phyloP scores from a whole-genome alignment of 208 protist genomes.

The Leishmania braziliensis region DNA sequence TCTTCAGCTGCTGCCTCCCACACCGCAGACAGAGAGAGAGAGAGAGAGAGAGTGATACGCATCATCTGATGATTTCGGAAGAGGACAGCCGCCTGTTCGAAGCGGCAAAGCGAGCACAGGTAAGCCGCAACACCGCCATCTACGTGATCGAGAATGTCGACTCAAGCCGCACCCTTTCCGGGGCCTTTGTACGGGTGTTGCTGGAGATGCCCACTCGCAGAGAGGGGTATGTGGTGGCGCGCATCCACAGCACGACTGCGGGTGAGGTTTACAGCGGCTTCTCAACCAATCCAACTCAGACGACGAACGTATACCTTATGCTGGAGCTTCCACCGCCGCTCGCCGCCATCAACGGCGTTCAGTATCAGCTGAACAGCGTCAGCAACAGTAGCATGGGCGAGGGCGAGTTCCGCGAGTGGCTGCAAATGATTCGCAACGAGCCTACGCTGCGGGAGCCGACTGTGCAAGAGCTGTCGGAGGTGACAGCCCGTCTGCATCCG shows the following conservation, averaged over 20 bases:
- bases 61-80: conserved; percentile 38
- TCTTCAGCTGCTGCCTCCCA: not conserved
- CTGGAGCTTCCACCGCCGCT: conserved; percentile 58
- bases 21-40: not conserved
- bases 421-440: conserved; percentile 43
- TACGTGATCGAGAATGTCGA: conserved; percentile 48
- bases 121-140: conserved; percentile 75
- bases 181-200: conserved; percentile 75
- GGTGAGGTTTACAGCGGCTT: conserved; percentile 79
- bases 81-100: conserved; percentile 61
- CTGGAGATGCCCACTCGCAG: conserved; percentile 53
- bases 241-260: conserved; percentile 39
- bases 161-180: conserved; percentile 35
- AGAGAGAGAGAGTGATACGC: not conserved
- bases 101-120: conserved; percentile 54
- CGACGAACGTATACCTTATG: conserved; percentile 59
- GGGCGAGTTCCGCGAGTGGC: conserved; percentile 70
- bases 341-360: conserved; percentile 62
- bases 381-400: conserved; percentile 81
- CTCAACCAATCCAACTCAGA: conserved; percentile 41
- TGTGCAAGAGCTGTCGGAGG: conserved; percentile 32
- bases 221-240: conserved; percentile 79
- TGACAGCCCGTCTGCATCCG: conserved; percentile 38
- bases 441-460: conserved; percentile 31
- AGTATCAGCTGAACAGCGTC: conserved; percentile 85